Conservation (phyloP, 371 early-diverging fungal genomes). For the Mortierella sp. region DNA sequence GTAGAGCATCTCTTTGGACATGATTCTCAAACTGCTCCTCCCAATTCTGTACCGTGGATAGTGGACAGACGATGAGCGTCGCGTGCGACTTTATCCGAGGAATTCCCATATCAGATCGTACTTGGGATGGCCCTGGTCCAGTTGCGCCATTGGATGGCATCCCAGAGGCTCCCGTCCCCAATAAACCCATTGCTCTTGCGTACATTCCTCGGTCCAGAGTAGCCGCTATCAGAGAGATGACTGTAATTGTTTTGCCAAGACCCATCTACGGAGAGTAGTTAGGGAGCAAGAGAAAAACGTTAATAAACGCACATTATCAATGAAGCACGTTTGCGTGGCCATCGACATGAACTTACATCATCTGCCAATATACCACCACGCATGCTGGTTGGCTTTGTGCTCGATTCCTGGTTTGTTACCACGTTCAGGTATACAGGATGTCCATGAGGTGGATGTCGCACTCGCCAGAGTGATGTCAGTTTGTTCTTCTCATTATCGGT, state of each 20-base stretch:
- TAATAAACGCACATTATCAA: not conserved
- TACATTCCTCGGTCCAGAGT: conserved; percentile 23
- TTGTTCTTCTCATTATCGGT: conserved; percentile 32
- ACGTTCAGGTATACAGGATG: conserved; percentile 54
- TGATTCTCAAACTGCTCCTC: conserved; percentile 71
- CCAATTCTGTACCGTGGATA: conserved; percentile 73
- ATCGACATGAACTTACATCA: conserved; percentile 17
- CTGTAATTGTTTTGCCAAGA: conserved; percentile 69
- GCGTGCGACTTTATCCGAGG: conserved; percentile 47
- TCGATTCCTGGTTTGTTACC: conserved; percentile 55
- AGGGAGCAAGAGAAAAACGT: not conserved
- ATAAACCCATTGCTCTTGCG: not conserved
- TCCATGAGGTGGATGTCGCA: conserved; percentile 31
- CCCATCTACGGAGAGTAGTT: conserved; percentile 57
- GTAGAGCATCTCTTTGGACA: conserved; percentile 47
- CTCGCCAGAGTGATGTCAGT: conserved; percentile 34
- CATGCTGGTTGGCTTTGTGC: conserved; percentile 45
- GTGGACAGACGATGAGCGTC: conserved; percentile 72
- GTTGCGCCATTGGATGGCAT: not conserved
- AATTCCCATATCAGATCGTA: conserved; percentile 11
- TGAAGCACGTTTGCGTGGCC: not conserved
- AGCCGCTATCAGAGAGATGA: conserved; percentile 61
- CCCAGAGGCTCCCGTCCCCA: not conserved
- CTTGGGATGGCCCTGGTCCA: not conserved
- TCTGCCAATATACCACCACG: conserved; percentile 36